Conservation (phyloP, 371 early-diverging fungal genomes). For the Dinochytrium kinnereticum region DNA sequence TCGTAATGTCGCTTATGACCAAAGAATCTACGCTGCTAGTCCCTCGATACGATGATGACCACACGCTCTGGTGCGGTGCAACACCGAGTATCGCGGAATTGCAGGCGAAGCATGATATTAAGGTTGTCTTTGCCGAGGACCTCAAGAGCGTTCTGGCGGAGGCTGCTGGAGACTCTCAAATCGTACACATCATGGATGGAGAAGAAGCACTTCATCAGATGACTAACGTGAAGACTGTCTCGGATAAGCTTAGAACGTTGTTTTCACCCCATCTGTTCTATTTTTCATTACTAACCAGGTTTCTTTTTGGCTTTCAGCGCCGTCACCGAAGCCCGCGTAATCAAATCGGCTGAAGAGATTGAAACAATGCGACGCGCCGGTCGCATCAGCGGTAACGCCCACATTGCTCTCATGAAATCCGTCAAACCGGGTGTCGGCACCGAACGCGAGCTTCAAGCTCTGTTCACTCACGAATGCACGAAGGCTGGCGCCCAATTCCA, state of each 20-base stretch:
- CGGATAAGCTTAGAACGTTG: slow-evolving; percentile 14
- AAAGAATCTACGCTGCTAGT: slow-evolving; percentile 68
- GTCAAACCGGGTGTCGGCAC: slow-evolving; percentile 55
- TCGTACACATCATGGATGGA: slow-evolving; percentile 9
- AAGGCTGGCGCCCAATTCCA: slow-evolving; percentile 70
- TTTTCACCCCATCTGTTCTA: not conserved
- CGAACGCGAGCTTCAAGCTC: slow-evolving; percentile 77
- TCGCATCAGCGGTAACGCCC: slow-evolving; percentile 68
- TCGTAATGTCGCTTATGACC: slow-evolving; percentile 70
- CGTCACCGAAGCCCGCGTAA: slow-evolving; percentile 76
- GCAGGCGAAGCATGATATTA: slow-evolving; percentile 51
- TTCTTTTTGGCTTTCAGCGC: too few species aligned
- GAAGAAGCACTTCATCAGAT: not conserved
- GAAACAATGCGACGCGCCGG: slow-evolving; percentile 77
- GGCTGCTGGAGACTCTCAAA: not conserved
- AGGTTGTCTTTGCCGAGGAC: slow-evolving; percentile 60
- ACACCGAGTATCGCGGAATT: slow-evolving; percentile 46
- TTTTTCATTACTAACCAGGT: not conserved
- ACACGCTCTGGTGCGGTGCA: slow-evolving; percentile 85
- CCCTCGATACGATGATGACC: slow-evolving; percentile 71
- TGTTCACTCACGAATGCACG: slow-evolving; percentile 75
- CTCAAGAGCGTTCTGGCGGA: slow-evolving; percentile 45
- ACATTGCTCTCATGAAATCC: slow-evolving; percentile 67
- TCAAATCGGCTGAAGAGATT: slow-evolving; percentile 80
- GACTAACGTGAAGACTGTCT: not conserved